Conservation (phyloP, 306 rosid species). For the Sophora flavescens region DNA sequence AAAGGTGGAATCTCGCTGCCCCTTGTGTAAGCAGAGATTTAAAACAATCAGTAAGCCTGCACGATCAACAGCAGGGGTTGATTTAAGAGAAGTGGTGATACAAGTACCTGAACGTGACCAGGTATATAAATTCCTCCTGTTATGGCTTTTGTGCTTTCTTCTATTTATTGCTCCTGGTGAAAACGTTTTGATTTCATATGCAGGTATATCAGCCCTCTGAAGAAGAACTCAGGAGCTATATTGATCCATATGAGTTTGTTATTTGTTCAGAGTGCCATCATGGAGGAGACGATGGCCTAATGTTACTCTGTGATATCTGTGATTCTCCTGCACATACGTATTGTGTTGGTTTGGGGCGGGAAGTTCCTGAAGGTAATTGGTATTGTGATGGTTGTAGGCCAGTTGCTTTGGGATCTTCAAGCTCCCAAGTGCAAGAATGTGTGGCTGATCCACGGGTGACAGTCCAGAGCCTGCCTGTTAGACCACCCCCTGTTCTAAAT, state of each 20-base stretch:
- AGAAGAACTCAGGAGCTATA: conserved; percentile 81
- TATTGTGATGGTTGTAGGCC: conserved; percentile 73
- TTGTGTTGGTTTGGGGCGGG: conserved; percentile 76
- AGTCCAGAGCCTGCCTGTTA: conserved; percentile 46
- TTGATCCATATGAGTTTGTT: conserved; percentile 76
- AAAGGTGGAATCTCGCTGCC: conserved; percentile 86
- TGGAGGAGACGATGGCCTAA: conserved; percentile 76
- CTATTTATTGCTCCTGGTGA: background rate
- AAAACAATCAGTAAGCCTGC: conserved; percentile 69
- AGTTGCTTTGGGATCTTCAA: conserved; percentile 64
- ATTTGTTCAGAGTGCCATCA: conserved; percentile 75
- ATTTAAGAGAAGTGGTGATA: conserved; percentile 64
- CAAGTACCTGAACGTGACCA: conserved; percentile 81
- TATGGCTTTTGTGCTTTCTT: conserved; percentile 11
- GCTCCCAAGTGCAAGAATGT: conserved; percentile 58
- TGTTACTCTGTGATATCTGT: conserved; percentile 76
- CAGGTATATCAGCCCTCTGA: conserved; percentile 86
- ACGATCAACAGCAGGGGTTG: conserved; percentile 61
- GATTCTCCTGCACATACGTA: conserved; percentile 84
- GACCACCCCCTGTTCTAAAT: conserved; percentile 48
- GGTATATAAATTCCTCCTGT: conserved; percentile 47
- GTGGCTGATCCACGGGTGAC: conserved; percentile 60
- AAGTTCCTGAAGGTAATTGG: conserved; percentile 82
- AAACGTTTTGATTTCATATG: conserved; percentile 29
- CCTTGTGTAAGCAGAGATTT: conserved; percentile 86